Base-by-base conservation (phyloP, 2,329 filamentous ascomycete genomes). In the Colletotrichum godetiae region DNA sequence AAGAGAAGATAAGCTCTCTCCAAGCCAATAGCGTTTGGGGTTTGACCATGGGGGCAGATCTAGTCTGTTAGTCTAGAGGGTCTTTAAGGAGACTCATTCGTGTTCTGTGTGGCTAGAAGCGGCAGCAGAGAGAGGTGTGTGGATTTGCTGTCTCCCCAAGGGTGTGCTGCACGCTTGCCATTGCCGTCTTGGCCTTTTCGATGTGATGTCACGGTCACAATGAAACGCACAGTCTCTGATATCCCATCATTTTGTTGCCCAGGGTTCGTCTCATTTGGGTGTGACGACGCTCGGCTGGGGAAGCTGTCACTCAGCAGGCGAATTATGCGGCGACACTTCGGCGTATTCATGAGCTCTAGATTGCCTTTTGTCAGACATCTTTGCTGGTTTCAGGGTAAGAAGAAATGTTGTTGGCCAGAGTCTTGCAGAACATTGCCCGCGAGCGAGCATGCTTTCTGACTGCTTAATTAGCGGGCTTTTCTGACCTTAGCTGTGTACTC, bases 101-200 rank as follows among this genome's bases (percentile, higher is more conserved):
- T 35, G 27, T 53, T 37, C 58, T 68, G 29, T 62, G 29, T 68
- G 68, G 49, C 46, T 35, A 35, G n/a, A 37, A 22, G 52, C 29
- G 37, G 37, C 7, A 31, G 55, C 24, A 8, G 13, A 15, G 22
- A 27, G 3, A 33, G 33, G 24, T n/a, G 37, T 55, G 52, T 55
- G 24, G 24, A 4, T 12, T 35, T 29, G 33, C 10, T 37, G 10
- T 8, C 12, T 24, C 15, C 49, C 31, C 6, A n/a, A 11, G 42
- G 24, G 1, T 22, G 13, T 24, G 33, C 19, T 4, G 53, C 53
- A 55, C 15, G 35, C 52, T 55, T 46, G 31, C 59, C 53, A 33
- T 29, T 68, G 59, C 69, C 59, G 59, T 53, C 69, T 69, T 64
- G 69, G 69, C 65, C n/a, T 22, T 69, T 49, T 46, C 13, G 65